phyloP scores from a whole-genome alignment of 2,329 filamentous ascomycete genomes.

The Aspergillus felis region DNA sequence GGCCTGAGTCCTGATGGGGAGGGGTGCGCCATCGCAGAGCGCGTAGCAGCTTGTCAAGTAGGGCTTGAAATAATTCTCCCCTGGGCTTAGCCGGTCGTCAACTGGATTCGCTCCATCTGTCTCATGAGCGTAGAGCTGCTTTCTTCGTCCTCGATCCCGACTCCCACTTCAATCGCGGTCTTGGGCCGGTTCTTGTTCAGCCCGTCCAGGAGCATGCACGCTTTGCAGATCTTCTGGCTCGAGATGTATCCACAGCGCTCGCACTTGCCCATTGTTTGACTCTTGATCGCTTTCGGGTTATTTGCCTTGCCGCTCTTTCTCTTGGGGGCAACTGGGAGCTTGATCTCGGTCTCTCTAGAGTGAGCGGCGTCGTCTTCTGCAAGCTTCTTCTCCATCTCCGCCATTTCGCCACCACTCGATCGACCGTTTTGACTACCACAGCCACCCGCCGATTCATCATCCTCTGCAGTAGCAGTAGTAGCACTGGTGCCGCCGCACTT shows the following conservation, averaged over 20 bases:
- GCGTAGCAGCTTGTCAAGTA: not conserved
- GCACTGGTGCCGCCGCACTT: conserved; percentile 18
- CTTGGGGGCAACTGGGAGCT: conserved; percentile 26
- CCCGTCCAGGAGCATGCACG: conserved; percentile 82
- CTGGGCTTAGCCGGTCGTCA: conserved; percentile 33
- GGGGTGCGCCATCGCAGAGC: not conserved
- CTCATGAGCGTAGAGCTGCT: conserved; percentile 49
- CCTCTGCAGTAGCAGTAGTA: conserved; percentile 34
- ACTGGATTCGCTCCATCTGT: conserved; percentile 47
- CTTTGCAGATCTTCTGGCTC: conserved; percentile 89
- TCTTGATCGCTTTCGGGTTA: conserved; percentile 56
- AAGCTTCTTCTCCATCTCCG: conserved; percentile 72
- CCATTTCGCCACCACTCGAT: conserved; percentile 71
- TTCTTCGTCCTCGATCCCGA: conserved; percentile 47
- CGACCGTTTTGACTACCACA: conserved; percentile 70
- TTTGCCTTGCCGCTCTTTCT: conserved; percentile 19
- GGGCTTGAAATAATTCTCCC: not conserved
- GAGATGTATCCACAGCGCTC: conserved; percentile 91
- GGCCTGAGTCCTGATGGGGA: not conserved
- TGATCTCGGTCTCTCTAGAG: conserved; percentile 64
- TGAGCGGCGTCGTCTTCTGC: conserved; percentile 59
- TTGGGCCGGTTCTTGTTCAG: conserved; percentile 69
- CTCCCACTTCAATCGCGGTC: conserved; percentile 41
- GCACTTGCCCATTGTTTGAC: conserved; percentile 66
- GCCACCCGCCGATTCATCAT: conserved; percentile 57